Conservation (phyloP, 2,329 filamentous ascomycete genomes). For the Berkeleyomyces rouxiae region DNA sequence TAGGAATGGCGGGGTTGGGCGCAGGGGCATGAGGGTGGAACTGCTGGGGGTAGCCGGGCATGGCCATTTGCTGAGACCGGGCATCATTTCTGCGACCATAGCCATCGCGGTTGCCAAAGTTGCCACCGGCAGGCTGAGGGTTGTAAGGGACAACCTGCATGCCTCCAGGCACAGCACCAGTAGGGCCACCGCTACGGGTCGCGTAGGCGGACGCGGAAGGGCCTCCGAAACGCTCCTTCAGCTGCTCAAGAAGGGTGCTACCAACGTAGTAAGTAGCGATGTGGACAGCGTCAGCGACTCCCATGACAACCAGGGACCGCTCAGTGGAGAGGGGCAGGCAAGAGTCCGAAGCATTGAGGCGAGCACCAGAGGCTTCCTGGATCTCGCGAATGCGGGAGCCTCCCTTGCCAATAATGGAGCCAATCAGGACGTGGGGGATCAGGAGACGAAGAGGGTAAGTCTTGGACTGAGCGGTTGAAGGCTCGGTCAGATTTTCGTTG, state of each 20-base stretch:
- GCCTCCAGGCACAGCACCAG: conserved; percentile 83
- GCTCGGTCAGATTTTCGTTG: conserved; percentile 77
- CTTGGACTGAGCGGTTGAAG: conserved; percentile 88
- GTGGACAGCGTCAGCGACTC: conserved; percentile 93
- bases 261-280: conserved; percentile 98
- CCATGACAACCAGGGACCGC: conserved; percentile 92
- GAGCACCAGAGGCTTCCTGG: conserved; percentile 89
- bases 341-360: conserved; percentile 89
- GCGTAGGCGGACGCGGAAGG: conserved; percentile 96
- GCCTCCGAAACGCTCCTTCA: conserved; percentile 91
- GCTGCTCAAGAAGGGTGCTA: conserved; percentile 91
- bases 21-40: conserved; percentile 52
- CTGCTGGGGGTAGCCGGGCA: conserved; percentile 55
- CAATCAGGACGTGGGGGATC: conserved; percentile 92
- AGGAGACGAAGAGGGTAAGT: conserved; percentile 91
- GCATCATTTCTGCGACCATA: conserved; percentile 59
- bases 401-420: conserved; percentile 95
- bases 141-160: conserved; percentile 99
- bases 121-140: conserved; percentile 69
- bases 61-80: conserved; percentile 58
- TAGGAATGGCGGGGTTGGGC: conserved; percentile 44
- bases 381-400: conserved; percentile 95
- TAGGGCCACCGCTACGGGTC: conserved; percentile 80
- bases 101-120: conserved; percentile 80
- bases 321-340: conserved; percentile 90